phyloP scores from a whole-genome alignment of 2,329 filamentous ascomycete species.

The Epichloe festucae region DNA sequence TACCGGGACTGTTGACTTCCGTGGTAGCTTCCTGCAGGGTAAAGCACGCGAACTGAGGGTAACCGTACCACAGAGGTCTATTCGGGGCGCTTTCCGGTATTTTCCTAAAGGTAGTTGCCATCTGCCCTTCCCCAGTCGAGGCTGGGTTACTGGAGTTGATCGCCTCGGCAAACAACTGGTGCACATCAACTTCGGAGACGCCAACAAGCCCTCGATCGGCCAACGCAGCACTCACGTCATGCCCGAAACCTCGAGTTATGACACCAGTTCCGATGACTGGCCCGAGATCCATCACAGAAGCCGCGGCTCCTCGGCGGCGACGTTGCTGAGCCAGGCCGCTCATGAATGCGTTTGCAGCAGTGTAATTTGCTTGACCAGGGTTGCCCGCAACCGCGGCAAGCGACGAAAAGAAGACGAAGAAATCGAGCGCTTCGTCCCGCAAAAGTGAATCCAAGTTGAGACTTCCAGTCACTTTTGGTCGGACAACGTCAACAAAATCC shows the following conservation, averaged over 20 bases:
- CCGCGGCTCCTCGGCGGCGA: constrained; percentile 23
- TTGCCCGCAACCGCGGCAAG: constrained; percentile 16
- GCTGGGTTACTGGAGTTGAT: constrained; percentile 4
- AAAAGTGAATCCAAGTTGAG: constrained; percentile 20
- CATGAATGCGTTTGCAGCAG: constrained; percentile 32
- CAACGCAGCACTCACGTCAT: neutral
- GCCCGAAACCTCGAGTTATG: neutral
- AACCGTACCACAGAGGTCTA: neutral
- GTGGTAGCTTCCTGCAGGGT: neutral
- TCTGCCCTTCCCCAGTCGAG: neutral
- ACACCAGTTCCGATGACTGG: constrained; percentile 24
- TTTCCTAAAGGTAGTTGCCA: neutral
- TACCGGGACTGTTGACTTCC: neutral
- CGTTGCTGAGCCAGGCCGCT: constrained; percentile 22
- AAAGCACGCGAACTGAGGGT: neutral
- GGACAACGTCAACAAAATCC: constrained; percentile 12
- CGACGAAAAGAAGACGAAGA: constrained; percentile 25
- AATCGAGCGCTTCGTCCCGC: constrained; percentile 18
- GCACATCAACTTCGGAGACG: constrained; percentile 18
- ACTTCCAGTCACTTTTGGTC: constrained; percentile 23
- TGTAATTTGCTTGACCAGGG: constrained; percentile 30
- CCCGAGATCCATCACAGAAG: constrained; percentile 25
- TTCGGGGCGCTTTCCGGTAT: neutral
- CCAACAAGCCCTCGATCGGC: neutral
- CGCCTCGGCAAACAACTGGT: constrained; percentile 19